A percentile compares a stretch with the other conserved stretches of the same genome.
phyloP scores from a whole-genome alignment of 2,329 filamentous ascomycete genomes.

The Dactylellina haptotyla region DNA sequence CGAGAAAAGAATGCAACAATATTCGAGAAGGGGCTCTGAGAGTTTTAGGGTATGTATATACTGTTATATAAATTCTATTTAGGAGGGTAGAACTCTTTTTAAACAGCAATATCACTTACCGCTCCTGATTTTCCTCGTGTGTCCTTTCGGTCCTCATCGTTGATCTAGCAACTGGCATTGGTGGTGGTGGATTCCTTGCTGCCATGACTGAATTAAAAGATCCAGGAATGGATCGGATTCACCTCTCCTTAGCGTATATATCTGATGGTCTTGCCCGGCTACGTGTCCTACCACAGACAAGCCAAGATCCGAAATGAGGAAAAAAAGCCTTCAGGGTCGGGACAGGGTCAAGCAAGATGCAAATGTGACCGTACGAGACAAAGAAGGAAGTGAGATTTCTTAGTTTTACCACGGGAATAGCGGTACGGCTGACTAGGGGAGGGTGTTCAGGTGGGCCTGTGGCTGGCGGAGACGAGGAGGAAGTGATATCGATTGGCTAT shows the following conservation, averaged over 20 bases:
- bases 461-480: background rate
- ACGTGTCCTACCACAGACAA: conserved; percentile 29
- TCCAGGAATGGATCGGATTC: background rate
- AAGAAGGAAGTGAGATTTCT: background rate
- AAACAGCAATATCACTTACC: conserved; percentile 61
- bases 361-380: background rate
- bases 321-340: background rate
- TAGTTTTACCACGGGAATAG: conserved; percentile 24
- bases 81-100: conserved; percentile 12
- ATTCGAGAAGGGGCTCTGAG: no score
- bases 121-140: conserved; percentile 83
- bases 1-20: background rate
- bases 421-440: conserved; percentile 25
- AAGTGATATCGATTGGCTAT: conserved; percentile 8
- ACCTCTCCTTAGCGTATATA: conserved; percentile 26
- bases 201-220: conserved; percentile 11
- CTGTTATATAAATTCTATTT: background rate
- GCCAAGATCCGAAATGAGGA: background rate
- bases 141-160: conserved; percentile 74
- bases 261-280: conserved; percentile 1
- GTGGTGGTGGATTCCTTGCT: background rate
- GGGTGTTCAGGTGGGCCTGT: background rate
- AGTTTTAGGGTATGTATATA: no score
- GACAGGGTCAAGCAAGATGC: background rate
- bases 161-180: conserved; percentile 11